Evolutionary conservation across 768 basidiomycete species (phyloP), one percentile per base, ranked within the genome.

Genomic region (Lactarius indigo): DNA sequence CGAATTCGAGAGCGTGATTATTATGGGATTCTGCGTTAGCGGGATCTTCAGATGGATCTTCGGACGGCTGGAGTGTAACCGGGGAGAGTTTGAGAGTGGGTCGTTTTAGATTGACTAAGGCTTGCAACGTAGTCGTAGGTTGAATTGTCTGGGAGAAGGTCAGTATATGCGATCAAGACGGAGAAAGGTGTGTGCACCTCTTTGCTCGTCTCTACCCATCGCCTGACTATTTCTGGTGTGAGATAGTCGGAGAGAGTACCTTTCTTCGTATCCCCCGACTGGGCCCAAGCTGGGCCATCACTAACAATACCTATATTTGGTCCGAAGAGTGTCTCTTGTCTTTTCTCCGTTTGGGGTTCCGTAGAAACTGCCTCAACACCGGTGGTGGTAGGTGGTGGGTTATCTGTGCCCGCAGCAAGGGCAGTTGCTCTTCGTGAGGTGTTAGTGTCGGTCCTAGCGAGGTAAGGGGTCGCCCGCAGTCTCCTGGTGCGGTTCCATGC

Each of bases 51-150:
- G 57, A 35, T 7, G 47, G 33, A 50, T 68, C 83, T 41, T 81
- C 79, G 2, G 80, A 72, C 17, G 83, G 73, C 30, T 75, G 75
- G 26, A 76, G 71, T 4, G 81, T 72, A 23, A 91, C 79, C 1
- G 89, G 92, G 9, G 87, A 87, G 4, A 96, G 84, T 15, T 89
- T 85, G 39, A 98, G 82, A 1, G 92, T 88, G 1, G 95, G 95
- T 5, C 95, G 86, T 74, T 96, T 96, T 71, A 97, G 86, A 74
- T 97, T 98, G 69, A 97, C 94, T 39, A 96, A 83, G 0, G 95
- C 95, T 78, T 97, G 95, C 0, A 98, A 81, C 2, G 95, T 96
- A 0, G 95, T 98, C 0, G 95, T 96, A 0, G 94, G 87, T 72
- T 94, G 90, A 12, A 87, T 83, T 35, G 86, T 76, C 92, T 94